These are phyloP conservation scores for Pythium aphanidermatum DNA, from an alignment of 352 stramenopile species.

Conservation along the genomic window DNA sequence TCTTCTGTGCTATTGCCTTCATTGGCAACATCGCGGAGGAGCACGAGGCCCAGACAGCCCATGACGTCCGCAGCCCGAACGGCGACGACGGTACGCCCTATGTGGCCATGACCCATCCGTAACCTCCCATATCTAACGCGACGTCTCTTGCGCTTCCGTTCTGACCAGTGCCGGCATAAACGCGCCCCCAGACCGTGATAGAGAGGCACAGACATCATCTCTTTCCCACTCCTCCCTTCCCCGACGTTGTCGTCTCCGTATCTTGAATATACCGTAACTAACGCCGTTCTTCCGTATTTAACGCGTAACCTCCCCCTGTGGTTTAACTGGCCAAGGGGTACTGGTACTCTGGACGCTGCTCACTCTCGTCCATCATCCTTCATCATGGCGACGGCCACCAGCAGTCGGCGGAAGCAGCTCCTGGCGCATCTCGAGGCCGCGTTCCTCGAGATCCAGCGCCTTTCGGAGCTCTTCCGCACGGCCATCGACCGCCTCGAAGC, in stretches of 20 bases:
- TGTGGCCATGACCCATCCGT: too few species aligned
- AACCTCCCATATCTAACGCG: neutral
- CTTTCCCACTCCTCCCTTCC: too few species aligned
- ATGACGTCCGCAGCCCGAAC: constrained; percentile 37
- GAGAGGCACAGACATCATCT: neutral
- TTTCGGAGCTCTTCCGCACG: constrained; percentile 25
- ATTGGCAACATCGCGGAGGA: constrained; percentile 42
- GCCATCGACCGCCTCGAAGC: constrained; percentile 45
- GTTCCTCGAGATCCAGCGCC: constrained; percentile 45
- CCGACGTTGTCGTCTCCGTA: too few species aligned
- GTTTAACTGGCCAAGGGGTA: too few species aligned
- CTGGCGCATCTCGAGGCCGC: constrained; percentile 34
- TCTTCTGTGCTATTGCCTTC: constrained; percentile 72
- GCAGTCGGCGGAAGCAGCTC: constrained; percentile 26
- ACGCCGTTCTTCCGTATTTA: constrained; percentile 3
- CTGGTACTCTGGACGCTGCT: neutral
- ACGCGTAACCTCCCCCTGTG: constrained; percentile 3
- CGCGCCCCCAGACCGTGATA: constrained; percentile 1
- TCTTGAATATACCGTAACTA: constrained; percentile 4
- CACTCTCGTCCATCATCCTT: neutral
- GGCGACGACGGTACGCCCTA: constrained; percentile 67
- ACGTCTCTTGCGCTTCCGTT: neutral
- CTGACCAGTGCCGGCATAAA: constrained; percentile 2
- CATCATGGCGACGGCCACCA: neutral
- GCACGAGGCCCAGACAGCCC: constrained; percentile 27